phyloP scores from a whole-genome alignment of 306 rosid species.

The Cercis canadensis region DNA sequence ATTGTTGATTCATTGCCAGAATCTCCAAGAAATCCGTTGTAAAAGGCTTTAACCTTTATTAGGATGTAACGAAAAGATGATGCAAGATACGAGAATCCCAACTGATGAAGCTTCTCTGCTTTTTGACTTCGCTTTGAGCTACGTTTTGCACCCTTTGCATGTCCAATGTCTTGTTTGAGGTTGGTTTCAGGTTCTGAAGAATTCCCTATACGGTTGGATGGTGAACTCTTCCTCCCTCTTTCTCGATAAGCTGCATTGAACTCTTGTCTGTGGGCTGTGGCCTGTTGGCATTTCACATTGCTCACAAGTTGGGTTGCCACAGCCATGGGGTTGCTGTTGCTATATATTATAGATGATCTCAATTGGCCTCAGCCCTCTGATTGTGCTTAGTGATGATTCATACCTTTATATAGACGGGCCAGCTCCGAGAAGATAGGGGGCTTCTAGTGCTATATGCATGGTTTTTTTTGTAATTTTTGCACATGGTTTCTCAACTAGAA shows the following conservation, averaged over 20 bases:
- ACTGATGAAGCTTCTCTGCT: constrained; percentile 43
- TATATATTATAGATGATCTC: constrained; percentile 13
- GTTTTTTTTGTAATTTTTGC: too few relatives aligned
- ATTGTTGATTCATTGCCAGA: constrained; percentile 35
- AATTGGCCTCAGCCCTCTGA: background rate
- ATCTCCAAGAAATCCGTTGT: constrained; percentile 59
- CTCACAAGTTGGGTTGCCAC: constrained; percentile 44
- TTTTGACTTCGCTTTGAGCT: constrained; percentile 30
- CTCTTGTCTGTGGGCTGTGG: constrained; percentile 11
- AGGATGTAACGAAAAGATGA: constrained; percentile 55
- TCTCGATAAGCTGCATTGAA: constrained; percentile 39
- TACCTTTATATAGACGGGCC: constrained; percentile 46
- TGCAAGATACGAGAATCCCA: constrained; percentile 54
- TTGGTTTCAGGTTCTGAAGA: constrained; percentile 24
- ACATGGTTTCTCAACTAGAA: too few relatives aligned
- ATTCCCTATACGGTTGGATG: constrained; percentile 29
- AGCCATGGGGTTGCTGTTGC: background rate
- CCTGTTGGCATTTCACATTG: constrained; percentile 20
- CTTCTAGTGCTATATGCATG: background rate
- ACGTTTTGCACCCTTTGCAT: constrained; percentile 33
- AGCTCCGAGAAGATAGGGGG: background rate
- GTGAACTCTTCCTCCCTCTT: constrained; percentile 27
- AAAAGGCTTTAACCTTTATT: constrained; percentile 54
- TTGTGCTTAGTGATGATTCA: constrained; percentile 18
- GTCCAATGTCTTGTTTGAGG: constrained; percentile 21